Conservation (phyloP, 129 eudicot species). For the Artemisia annua region DNA sequence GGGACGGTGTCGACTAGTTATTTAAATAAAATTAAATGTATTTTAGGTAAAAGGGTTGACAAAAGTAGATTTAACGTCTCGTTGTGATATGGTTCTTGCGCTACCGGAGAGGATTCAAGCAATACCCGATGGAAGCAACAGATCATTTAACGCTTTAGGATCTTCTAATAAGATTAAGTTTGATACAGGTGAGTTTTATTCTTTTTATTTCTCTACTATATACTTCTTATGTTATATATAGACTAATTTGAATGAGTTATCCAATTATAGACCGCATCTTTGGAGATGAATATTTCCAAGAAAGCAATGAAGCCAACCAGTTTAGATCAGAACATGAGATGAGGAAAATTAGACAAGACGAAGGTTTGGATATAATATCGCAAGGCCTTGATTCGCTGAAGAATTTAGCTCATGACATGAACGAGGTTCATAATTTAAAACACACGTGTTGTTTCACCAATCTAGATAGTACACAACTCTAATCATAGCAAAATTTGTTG, state of each 20-base stretch:
- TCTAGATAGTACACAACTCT: too few species aligned
- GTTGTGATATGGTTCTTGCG: conserved; percentile 50
- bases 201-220: not conserved
- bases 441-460: too few species aligned
- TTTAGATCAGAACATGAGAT: conserved; percentile 59
- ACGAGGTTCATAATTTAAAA: conserved; percentile 42
- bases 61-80: conserved; percentile 44
- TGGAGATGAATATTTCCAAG: conserved; percentile 44
- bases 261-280: conserved; percentile 39
- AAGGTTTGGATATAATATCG: conserved; percentile 62
- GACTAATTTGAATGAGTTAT: not conserved
- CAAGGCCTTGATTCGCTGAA: conserved; percentile 62
- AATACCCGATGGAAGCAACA: conserved; percentile 55
- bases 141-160: conserved; percentile 37
- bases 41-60: conserved; percentile 64
- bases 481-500: not conserved
- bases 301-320: conserved; percentile 47
- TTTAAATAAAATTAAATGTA: not conserved
- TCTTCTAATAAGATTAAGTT: conserved; percentile 41
- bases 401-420: conserved; percentile 70
- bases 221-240: not conserved
- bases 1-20: not conserved
- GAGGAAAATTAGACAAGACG: conserved; percentile 65
- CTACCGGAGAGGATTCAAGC: conserved; percentile 68
- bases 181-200: conserved; percentile 46